A percentile compares a stretch with the other conserved stretches of the same genome.
Evolutionary conservation across 2,329 filamentous ascomycete species (phyloP).

Genomic region (Sarocladiaceae sp.): DNA sequence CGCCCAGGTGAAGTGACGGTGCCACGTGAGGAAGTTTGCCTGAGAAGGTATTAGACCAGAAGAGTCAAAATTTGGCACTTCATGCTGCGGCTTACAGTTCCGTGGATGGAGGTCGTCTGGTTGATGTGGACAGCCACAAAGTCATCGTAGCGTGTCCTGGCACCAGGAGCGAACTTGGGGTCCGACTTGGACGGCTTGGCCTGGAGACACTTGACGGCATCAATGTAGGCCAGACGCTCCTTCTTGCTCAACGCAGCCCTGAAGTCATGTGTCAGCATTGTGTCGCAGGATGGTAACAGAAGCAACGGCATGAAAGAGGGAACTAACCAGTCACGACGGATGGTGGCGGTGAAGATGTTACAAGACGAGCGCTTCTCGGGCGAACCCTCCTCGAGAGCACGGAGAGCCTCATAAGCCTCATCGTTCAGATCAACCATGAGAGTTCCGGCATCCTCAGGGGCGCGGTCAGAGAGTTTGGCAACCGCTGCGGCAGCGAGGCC

Average conservation of each 20-base stretch:
- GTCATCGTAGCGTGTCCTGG: conserved; percentile 23
- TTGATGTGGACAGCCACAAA: conserved; percentile 26
- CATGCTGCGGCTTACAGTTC: conserved; percentile 15
- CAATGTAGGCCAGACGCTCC: conserved; percentile 18
- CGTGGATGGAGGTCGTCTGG: conserved; percentile 18
- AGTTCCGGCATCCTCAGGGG: conserved; percentile 5
- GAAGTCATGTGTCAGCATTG: neutral
- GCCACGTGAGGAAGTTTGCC: conserved; percentile 32
- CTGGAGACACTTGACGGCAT: conserved; percentile 19
- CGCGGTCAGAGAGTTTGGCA: neutral
- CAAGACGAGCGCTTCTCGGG: conserved; percentile 7
- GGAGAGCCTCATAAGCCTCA: conserved; percentile 8
- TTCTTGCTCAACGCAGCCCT: conserved; percentile 10
- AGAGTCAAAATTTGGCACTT: neutral
- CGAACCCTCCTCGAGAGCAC: neutral
- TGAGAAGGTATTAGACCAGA: neutral
- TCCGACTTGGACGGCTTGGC: conserved; percentile 18
- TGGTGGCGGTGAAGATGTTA: conserved; percentile 7
- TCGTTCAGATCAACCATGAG: conserved; percentile 8
- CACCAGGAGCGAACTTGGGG: conserved; percentile 17
- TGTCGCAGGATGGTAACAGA: neutral
- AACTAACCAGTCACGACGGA: conserved; percentile 11
- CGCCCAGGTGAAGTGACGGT: conserved; percentile 30
- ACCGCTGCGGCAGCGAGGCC: neutral
- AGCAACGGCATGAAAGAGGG: neutral